Evolutionary conservation across 73 alveolate species (phyloP), one percentile per base, ranked within the genome.

Genomic region (Uronychia binucleata): DNA sequence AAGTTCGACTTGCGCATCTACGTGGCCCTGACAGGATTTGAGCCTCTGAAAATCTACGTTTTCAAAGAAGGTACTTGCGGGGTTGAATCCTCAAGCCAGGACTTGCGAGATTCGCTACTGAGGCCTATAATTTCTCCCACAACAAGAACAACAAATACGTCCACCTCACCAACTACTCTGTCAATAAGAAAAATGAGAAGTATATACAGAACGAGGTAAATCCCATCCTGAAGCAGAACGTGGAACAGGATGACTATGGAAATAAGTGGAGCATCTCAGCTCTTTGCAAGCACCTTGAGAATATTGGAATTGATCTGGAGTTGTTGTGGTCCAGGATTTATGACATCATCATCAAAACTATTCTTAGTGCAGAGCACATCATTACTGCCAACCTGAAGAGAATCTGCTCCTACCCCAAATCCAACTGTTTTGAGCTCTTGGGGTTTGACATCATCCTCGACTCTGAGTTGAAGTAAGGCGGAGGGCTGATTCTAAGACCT

Each of bases 391-490:
- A 91, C 0, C 60, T 81, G 77, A 94, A 94, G 86, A 92, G 92
- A 80, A 86, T 81, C 58, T 85, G 82, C 57, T 75, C 80, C 67
- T 89, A 93, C 84, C 67, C 74, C 58, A 93, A 90, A 83, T 89
- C 86, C 85, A 90, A 92, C 78, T 94, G 98, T 83, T 94, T 94
- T 84, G 98, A 94, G 74, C 83, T 88, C 19, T 89, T 92, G 75
- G 98, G 97, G 30, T 94, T 82, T 86, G 98, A 94, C 87, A 88
- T 94, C 74, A 78, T 94, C 67, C 67, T 94, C 31, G 98, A 94
- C 76, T 86, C 93, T 26, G 93, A 94, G 57, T 92, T 94, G 58
- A 94, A 94, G 75, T 82, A 82, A 82, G 31, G 26, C 28, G 30
- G 11, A 67, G 25, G 19, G n/a, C 67, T 46, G 5, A 46, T 19